Evolutionary conservation across 2,329 filamentous ascomycete genomes (phyloP).

Genomic region (Trichoderma gracile): DNA sequence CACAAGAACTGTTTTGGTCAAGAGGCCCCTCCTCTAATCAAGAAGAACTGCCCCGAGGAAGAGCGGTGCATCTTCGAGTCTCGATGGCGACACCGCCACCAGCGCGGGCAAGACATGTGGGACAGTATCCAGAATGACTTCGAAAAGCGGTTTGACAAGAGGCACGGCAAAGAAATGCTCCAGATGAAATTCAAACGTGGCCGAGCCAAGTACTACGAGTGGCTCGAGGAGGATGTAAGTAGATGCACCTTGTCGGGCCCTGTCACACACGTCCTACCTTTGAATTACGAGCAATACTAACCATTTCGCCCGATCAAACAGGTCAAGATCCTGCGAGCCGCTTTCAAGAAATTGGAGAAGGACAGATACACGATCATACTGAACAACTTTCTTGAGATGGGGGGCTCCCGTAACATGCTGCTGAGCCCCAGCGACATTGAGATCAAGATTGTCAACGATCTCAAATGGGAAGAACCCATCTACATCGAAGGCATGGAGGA

Average conservation of each 20-base stretch:
- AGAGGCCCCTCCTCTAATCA: slow-evolving; percentile 44
- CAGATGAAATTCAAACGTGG: slow-evolving; percentile 59
- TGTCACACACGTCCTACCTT: background rate
- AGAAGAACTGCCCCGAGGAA: slow-evolving; percentile 48
- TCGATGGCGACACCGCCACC: slow-evolving; percentile 47
- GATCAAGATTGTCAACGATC: slow-evolving; percentile 50
- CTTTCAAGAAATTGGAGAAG: slow-evolving; percentile 45
- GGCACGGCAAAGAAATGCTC: slow-evolving; percentile 50
- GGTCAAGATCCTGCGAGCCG: slow-evolving; percentile 45
- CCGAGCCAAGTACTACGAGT: slow-evolving; percentile 50
- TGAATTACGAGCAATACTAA: background rate
- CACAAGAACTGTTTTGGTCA: slow-evolving; percentile 41
- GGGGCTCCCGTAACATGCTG: slow-evolving; percentile 51
- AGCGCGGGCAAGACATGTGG: slow-evolving; percentile 61
- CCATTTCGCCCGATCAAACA: slow-evolving; percentile 29
- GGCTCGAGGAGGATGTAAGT: slow-evolving; percentile 54
- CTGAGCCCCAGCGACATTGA: slow-evolving; percentile 54
- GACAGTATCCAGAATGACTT: slow-evolving; percentile 52
- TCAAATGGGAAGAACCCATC: slow-evolving; percentile 43
- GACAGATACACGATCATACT: slow-evolving; percentile 47
- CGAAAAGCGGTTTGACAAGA: slow-evolving; percentile 38
- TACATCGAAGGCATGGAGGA: slow-evolving; percentile 45
- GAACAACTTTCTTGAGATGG: slow-evolving; percentile 50
- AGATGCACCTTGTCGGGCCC: background rate
- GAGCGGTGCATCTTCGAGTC: slow-evolving; percentile 53